phyloP scores from a whole-genome alignment of 2,329 filamentous ascomycete genomes.

The Monilinia polystroma region DNA sequence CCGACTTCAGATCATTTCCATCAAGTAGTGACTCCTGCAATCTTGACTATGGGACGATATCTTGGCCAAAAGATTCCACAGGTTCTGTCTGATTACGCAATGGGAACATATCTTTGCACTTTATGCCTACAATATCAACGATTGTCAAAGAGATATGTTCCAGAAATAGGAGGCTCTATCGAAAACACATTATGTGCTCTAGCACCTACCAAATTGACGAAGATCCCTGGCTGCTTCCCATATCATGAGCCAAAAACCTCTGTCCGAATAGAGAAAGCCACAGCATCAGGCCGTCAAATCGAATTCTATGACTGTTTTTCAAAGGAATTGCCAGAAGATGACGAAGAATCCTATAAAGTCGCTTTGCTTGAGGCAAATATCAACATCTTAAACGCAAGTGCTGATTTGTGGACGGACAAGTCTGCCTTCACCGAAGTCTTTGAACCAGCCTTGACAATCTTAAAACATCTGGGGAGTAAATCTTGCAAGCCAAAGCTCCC shows the following conservation, averaged over 20 bases:
- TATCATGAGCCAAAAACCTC: conserved; percentile 55
- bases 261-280: conserved; percentile 50
- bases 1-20: conserved; percentile 98
- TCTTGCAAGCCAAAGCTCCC: conserved; percentile 53
- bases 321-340: conserved; percentile 29
- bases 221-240: conserved; percentile 57
- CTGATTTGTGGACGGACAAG: conserved; percentile 71
- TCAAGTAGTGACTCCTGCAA: conserved; percentile 86
- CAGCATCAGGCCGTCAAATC: conserved; percentile 52
- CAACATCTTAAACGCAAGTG: conserved; percentile 64
- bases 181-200: conserved; percentile 71
- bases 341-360: conserved; percentile 48
- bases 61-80: conserved; percentile 74
- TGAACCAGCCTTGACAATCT: conserved; percentile 56
- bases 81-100: conserved; percentile 63
- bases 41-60: conserved; percentile 79
- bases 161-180: conserved; percentile 81
- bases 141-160: conserved; percentile 82
- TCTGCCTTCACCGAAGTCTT: conserved; percentile 79
- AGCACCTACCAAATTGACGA: conserved; percentile 53
- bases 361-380: conserved; percentile 63
- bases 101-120: conserved; percentile 75
- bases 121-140: conserved; percentile 80
- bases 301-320: conserved; percentile 57
- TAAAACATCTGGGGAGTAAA: conserved; percentile 61